Conservation (phyloP, 345 rosid species). For the Cochlearia excelsa region DNA sequence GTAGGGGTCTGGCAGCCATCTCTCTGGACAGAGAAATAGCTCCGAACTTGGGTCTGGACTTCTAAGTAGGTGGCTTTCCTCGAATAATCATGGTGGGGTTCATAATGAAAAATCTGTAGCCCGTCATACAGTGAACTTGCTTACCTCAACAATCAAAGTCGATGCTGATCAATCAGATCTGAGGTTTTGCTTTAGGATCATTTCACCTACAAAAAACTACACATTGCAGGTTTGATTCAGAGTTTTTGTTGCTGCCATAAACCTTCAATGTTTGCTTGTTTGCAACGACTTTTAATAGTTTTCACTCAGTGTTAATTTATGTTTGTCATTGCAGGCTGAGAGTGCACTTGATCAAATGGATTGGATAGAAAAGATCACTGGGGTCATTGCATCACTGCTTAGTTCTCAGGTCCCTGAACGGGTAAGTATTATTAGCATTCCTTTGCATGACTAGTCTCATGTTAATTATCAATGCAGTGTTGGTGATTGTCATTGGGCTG, state of each 20-base stretch:
- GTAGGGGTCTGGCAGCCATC: constrained; percentile 76
- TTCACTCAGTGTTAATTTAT: constrained; percentile 44
- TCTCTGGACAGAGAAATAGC: constrained; percentile 82
- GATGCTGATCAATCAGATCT: constrained; percentile 98
- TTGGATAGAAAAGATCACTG: constrained; percentile 98
- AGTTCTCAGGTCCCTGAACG: constrained; percentile 95
- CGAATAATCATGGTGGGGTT: constrained; percentile 88
- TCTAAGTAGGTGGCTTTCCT: constrained; percentile 93
- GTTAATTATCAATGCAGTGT: constrained; percentile 16
- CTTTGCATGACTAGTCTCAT: constrained; percentile 1
- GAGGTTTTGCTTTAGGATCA: constrained; percentile 97
- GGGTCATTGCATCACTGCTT: constrained; percentile 96
- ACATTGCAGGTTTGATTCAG: constrained; percentile 80
- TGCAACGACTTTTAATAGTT: constrained; percentile 13
- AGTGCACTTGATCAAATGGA: constrained; percentile 97
- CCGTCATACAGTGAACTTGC: constrained; percentile 97
- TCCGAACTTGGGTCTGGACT: constrained; percentile 97
- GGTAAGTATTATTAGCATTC: constrained; percentile 45
- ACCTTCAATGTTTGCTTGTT: constrained; percentile 13
- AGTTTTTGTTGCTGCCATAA: constrained; percentile 25
- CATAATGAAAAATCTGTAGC: constrained; percentile 99
- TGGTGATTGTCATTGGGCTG: constrained; percentile 30
- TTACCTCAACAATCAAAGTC: constrained; percentile 96
- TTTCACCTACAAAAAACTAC: constrained; percentile 95
- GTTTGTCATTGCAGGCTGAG: constrained; percentile 97